Evolutionary conservation across 176 grass and related monocot genomes (phyloP), one percentile per base, ranked within the genome.

Genomic region (Phoenix roebelenii): DNA sequence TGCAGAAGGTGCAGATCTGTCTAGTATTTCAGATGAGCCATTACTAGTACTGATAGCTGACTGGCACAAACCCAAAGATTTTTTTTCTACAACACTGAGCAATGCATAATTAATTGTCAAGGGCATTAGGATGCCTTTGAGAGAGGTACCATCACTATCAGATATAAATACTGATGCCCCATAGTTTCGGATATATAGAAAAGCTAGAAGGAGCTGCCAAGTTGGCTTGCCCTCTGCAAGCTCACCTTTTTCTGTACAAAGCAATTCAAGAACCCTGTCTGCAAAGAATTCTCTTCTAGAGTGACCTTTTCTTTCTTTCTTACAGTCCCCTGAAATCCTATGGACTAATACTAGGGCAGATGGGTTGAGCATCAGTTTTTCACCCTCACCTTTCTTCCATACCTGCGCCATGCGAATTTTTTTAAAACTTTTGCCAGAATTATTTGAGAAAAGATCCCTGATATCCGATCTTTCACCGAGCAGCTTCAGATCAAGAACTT

Each of bases 181-280:
- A 48, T 79, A 95, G 39, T 55, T 84, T 52, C 25, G 78, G 49
- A 67, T 69, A 30, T 65, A 69, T 53, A 98, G 87, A 39, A 98
- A 98, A 57, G 83, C 68, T 44, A 98, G 65, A 79, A 98, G 74
- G 30, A 98, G 67, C 75, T 98, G 93, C 93, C 93, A 98, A 71
- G 92, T 83, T 3, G 93, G 84, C 67, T 67, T 85, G 60, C 62
- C 66, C 30, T 14, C 50, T 51, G 74, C 78, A 58, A 83, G 16
- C 32, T 54, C 66, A 23, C 61, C 74, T 17, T 71, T 69, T 57
- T 85, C 79, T 14, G 59, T 54, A 20, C 81, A 76, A 6, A 88
- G 60, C 26, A 79, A 66, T 59, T 89, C 73, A 58, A 98, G 63
- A 56, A 98, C 49, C 77, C 39, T 73, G 23, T 92, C 84, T 17